Evolutionary conservation across 2,329 filamentous ascomycete genomes (phyloP), one percentile per base, ranked within the genome.

Genomic region (Gaeumannomyces tritici): DNA sequence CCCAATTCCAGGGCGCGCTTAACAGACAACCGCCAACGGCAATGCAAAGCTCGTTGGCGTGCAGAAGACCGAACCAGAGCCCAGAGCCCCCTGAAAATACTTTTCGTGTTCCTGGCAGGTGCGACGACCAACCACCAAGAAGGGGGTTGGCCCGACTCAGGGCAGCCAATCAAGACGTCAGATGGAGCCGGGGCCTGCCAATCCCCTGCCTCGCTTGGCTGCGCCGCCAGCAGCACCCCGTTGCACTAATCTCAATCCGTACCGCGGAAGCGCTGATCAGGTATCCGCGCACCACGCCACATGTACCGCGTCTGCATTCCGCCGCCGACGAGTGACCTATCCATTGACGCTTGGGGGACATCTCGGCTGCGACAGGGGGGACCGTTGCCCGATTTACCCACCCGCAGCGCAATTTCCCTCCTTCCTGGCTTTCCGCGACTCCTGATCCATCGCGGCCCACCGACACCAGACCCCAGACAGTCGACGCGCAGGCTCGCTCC

Each of bases 31-130:
- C 9, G 35, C 42, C 42, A 24, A 51, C 21, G 24, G 42, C 42
- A n/a, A 21, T 24, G 42, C 18, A 51, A 42, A n/a, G 15, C 42
- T n/a, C 42, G 42, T 21, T 47, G 5, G 21, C 31, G 9, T 47
- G 6, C 42, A 47, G 42, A 18, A 47, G 15, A n/a, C 42, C 21
- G n/a, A 51, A 51, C 42, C 35, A 42, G 13, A 42, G 3, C 58
- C 35, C 27, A 33, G 18, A 47, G 21, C 42, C 58, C 58, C 58
- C 58, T 60, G 58, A 60, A 60, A 60, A 28, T n/a, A 27, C 58
- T 35, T 31, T 47, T 60, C 58, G 58, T 60, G 58, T 60, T 60
- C 58, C 58, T 60, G 58, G 28, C 58, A 54, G 35, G 58, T 35
- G 58, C 47, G 42, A 21, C 58, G 35, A 60, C 58, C 18, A n/a